These are phyloP conservation scores for Kodamaea nitidulidarum DNA, from an alignment of 805 yeast species.

Conservation along the genomic window DNA sequence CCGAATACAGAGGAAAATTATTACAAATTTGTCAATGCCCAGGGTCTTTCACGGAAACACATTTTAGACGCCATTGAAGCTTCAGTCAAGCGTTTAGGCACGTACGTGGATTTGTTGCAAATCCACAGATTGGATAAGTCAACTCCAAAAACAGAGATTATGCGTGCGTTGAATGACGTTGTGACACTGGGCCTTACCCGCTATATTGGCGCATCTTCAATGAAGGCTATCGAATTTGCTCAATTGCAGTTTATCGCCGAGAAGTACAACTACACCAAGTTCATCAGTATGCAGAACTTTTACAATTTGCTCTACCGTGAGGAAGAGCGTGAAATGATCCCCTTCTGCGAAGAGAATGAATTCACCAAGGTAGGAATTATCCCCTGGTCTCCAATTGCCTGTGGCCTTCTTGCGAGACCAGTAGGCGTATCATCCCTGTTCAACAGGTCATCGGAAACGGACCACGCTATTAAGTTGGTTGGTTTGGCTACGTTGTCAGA, in stretches of 20 bases:
- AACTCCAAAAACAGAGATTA: conserved; percentile 49
- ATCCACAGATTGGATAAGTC: conserved; percentile 51
- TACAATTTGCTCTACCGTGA: conserved; percentile 58
- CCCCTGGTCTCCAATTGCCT: conserved; percentile 60
- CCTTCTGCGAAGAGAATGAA: conserved; percentile 41
- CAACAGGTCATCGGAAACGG: no score
- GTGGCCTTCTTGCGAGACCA: conserved; percentile 55
- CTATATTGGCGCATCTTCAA: conserved; percentile 62
- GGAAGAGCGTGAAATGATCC: conserved; percentile 60
- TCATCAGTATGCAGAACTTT: conserved; percentile 55
- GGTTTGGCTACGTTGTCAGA: no score
- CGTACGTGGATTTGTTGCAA: conserved; percentile 51
- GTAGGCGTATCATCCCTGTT: conserved; percentile 4
- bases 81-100: conserved; percentile 46
- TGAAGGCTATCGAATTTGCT: conserved; percentile 54
- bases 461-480: no score
- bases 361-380: conserved; percentile 49
- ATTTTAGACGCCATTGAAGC: conserved; percentile 42
- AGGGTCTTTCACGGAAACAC: conserved; percentile 45
- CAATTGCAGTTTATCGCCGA: conserved; percentile 56
- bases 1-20: background rate
- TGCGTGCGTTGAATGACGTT: conserved; percentile 55
- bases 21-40: conserved; percentile 22
- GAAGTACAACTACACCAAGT: conserved; percentile 52
- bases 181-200: conserved; percentile 45